Conservation (phyloP, 2,329 filamentous ascomycete genomes). For the Colletotrichum sansevieriae region DNA sequence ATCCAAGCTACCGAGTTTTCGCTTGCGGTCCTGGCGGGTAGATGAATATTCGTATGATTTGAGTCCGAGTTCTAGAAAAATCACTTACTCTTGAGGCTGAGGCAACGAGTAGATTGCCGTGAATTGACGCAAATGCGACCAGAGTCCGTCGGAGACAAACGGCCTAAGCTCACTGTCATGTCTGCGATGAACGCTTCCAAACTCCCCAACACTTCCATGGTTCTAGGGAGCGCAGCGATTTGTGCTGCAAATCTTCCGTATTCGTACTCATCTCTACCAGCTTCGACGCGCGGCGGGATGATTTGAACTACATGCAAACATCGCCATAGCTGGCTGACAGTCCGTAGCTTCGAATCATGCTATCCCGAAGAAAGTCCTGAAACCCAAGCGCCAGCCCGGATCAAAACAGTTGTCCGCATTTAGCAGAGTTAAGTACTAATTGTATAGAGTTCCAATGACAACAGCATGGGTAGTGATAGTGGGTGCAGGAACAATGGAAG, state of each 20-base stretch:
- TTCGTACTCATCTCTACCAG: constrained; percentile 4
- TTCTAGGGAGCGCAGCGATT: neutral
- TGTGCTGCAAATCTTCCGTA: neutral
- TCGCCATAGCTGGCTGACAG: no score
- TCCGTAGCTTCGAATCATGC: no score
- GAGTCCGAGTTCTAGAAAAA: neutral
- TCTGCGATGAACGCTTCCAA: neutral
- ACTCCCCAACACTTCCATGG: no score
- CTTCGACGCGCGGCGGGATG: neutral
- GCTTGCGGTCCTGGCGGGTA: constrained; percentile 1
- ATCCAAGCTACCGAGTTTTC: neutral
- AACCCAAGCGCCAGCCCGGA: no score
- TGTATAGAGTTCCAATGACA: no score
- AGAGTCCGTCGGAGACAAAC: no score
- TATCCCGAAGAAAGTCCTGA: no score
- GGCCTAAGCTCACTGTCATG: neutral
- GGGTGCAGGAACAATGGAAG: no score
- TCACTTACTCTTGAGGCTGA: neutral
- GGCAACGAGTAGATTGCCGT: no score
- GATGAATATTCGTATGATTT: neutral
- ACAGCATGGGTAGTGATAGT: neutral
- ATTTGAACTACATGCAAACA: neutral
- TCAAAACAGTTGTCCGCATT: no score
- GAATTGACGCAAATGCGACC: neutral
- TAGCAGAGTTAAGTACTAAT: no score